Conservation (phyloP, 176 grass and related monocot species). For the Phragmites australis region DNA sequence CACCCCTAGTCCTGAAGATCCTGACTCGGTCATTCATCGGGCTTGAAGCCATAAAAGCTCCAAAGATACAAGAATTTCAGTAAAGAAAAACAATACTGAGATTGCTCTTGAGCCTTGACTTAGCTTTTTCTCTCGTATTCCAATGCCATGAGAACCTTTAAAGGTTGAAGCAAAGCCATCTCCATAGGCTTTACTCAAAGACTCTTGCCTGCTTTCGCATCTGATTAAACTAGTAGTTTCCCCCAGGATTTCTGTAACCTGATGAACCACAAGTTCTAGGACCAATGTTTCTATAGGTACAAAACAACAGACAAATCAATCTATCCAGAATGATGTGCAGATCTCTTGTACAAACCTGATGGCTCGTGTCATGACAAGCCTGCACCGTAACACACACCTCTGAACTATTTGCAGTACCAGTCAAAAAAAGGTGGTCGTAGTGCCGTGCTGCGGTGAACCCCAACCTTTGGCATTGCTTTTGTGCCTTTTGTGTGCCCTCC, state of each 20-base stretch:
- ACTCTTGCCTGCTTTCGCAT: conserved; percentile 25
- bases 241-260: conserved; percentile 24
- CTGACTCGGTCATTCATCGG: not conserved
- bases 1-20: conserved; percentile 29
- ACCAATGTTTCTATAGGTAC: not conserved
- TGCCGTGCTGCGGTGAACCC: not conserved
- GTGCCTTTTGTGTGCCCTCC: not conserved
- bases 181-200: conserved; percentile 27
- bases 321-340: not conserved
- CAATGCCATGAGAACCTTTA: conserved; percentile 20
- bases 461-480: not conserved
- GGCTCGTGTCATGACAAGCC: conserved; percentile 25
- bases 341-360: not conserved
- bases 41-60: conserved; percentile 27
- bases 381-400: not conserved
- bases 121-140: conserved; percentile 33
- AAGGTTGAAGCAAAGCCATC: conserved; percentile 44
- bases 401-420: not conserved
- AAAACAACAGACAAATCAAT: not conserved
- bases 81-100: not conserved
- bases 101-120: not conserved
- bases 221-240: conserved; percentile 10
- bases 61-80: not conserved
- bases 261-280: conserved; percentile 7
- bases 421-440: conserved; percentile 21